These are phyloP conservation scores for Trichoderma koningiopsis DNA, from an alignment of 2,329 filamentous ascomycete species.

Conservation along the genomic window DNA sequence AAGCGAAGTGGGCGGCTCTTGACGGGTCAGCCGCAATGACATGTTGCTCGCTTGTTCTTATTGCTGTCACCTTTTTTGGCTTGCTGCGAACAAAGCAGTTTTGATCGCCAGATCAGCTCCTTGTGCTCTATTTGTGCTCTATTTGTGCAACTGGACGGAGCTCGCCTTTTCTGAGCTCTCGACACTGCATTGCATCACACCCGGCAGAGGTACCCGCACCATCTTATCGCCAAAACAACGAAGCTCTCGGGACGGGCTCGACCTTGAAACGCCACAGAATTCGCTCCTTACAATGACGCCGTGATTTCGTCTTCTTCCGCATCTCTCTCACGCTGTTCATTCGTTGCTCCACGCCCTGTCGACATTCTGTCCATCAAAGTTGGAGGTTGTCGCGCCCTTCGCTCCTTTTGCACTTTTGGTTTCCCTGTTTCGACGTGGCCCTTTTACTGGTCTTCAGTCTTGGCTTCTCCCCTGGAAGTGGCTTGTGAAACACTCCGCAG, in stretches of 20 bases:
- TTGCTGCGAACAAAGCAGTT: neutral
- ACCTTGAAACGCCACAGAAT: neutral
- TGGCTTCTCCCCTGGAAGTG: neutral
- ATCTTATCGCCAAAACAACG: neutral
- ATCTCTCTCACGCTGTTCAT: neutral
- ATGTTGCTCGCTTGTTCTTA: slow-evolving; percentile 3
- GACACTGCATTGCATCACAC: neutral
- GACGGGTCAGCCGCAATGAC: slow-evolving; percentile 20
- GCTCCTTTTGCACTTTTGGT: neutral
- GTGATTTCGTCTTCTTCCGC: slow-evolving; percentile 1
- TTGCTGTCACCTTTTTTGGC: neutral
- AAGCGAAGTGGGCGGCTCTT: neutral
- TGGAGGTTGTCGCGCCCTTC: neutral
- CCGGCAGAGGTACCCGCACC: neutral
- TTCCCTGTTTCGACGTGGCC: neutral
- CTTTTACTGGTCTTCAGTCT: neutral
- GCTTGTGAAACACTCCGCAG: neutral
- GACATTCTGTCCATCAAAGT: neutral
- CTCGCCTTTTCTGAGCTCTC: neutral
- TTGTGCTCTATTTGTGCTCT: neutral
- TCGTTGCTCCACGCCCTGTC: neutral
- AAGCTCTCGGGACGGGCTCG: neutral
- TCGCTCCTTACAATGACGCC: slow-evolving; percentile 1
- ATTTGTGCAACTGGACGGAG: neutral
- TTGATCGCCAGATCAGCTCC: no score